Evolutionary conservation across 805 yeast species (phyloP), one percentile per base, ranked within the genome.

Genomic region (Lipomyces sp.): DNA sequence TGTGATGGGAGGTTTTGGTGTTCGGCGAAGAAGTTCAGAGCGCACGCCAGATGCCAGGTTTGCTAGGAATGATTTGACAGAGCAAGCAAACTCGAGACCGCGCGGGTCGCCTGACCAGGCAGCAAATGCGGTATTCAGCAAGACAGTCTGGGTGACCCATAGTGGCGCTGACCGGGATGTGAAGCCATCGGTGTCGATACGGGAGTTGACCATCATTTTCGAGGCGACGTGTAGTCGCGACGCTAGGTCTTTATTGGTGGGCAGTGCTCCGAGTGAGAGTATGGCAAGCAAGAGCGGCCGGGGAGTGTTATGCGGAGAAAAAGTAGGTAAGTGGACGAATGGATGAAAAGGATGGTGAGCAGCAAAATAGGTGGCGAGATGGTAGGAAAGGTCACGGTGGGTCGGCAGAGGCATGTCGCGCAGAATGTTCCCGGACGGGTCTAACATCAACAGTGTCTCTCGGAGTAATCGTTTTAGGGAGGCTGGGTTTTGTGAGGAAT

Each of bases 331-430:
- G 62, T 78, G 79, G 30, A 77, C 57, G 64, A 77, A 74, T 3
- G 80, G 80, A 42, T 76, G 70, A 33, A 63, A 66, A 3, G 79
- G 78, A 57, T 77, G 80, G 71, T 74, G 76, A 53, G 66, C 68
- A 53, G 71, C 67, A 66, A 77, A 75, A 70, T 75, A 77, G 3
- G 76, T 71, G 6, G 76, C 57, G 60, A 77, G 63, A 62, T 77
- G 76, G 35, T 75, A 71, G 64, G 77, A 73, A 57, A 77, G 67
- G 62, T 71, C 77, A 11, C 70, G 64, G 32, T 64, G 60, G 4
- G 63, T 32, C 1, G 69, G 69, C 32, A 64, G 62, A 45, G 62
- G 45, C 30, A 64, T 62, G 45, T 65, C 70, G 34, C 62, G 58
- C 24, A 71, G 65, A 10, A 60, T 45, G 39, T 64, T 48, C 32